A percentile compares a stretch with the other conserved stretches of the same genome.
Evolutionary conservation across 345 rosid genomes (phyloP).

Genomic region (Populus davidiana): DNA sequence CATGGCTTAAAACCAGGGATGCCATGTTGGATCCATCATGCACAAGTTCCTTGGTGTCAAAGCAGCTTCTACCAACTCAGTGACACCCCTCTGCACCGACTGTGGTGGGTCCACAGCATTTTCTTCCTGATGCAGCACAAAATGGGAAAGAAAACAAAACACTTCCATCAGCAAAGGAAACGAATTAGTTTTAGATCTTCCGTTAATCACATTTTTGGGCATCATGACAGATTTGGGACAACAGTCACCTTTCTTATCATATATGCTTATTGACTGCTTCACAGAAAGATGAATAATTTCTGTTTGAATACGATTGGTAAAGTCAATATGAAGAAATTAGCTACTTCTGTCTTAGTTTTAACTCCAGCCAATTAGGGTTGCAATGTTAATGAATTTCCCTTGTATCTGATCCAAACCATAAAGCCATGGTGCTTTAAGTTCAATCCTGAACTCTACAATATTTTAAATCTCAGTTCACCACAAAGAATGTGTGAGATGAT

Average conservation of each 20-base stretch:
- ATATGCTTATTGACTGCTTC: not conserved
- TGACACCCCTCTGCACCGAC: constrained; percentile 85
- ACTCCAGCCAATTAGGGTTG: not conserved
- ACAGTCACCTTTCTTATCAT: not conserved
- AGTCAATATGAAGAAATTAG: too few species aligned
- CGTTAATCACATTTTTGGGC: not conserved
- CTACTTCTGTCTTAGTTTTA: not conserved
- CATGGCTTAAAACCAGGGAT: constrained; percentile 81
- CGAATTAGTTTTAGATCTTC: not conserved
- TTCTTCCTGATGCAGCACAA: constrained; percentile 58
- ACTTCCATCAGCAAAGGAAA: not conserved
- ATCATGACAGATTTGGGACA: not conserved
- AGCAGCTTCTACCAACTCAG: constrained; percentile 89
- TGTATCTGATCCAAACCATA: not conserved
- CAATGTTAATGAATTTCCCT: not conserved
- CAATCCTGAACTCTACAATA: too few species aligned
- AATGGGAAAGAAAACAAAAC: not conserved
- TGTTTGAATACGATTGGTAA: not conserved
- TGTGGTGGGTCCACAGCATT: constrained; percentile 78
- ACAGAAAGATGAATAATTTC: too few species aligned
- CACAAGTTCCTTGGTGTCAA: constrained; percentile 84
- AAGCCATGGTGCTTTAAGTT: too few species aligned
- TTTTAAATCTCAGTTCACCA: not conserved
- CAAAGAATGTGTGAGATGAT: too few species aligned
- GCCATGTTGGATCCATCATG: constrained; percentile 99